A percentile compares a stretch with the other conserved stretches of the same genome.
These are phyloP conservation scores for Talaromyces sp. DNA, from an alignment of 2,329 filamentous ascomycete species.

Conservation along the genomic window DNA sequence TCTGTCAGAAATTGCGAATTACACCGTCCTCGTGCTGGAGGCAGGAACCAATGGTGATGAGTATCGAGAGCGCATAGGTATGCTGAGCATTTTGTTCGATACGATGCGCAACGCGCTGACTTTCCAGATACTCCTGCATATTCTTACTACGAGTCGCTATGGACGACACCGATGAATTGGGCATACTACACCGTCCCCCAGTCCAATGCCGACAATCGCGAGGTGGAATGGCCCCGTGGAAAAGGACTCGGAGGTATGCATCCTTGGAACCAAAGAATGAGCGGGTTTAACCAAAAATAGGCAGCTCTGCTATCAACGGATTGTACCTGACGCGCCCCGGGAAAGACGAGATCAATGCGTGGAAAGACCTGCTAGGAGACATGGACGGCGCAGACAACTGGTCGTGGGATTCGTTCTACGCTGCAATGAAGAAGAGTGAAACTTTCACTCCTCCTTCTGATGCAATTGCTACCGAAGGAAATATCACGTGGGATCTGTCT, in stretches of 20 bases:
- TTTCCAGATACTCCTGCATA: conserved; percentile 32
- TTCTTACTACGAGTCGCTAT: conserved; percentile 34
- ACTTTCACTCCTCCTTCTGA: conserved; percentile 25
- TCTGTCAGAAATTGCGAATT: conserved; percentile 44
- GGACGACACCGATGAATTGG: conserved; percentile 37
- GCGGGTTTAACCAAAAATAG: conserved; percentile 17
- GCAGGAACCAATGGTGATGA: conserved; percentile 32
- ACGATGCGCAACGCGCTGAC: conserved; percentile 10
- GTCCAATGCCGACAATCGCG: conserved; percentile 27
- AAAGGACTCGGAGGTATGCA: conserved; percentile 33
- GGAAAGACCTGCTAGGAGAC: conserved; percentile 31
- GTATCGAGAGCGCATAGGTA: conserved; percentile 33
- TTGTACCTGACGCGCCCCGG: conserved; percentile 35
- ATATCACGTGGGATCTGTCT: conserved; percentile 26
- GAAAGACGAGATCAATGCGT: conserved; percentile 33
- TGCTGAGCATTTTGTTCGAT: background rate
- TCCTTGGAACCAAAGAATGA: too few relatives aligned
- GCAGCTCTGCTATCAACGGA: conserved; percentile 37
- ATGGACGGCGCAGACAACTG: conserved; percentile 37
- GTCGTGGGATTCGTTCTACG: conserved; percentile 34
- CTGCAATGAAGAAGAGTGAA: conserved; percentile 34
- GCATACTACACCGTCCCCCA: conserved; percentile 31
- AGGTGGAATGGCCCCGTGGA: conserved; percentile 34
- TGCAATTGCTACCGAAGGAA: conserved; percentile 22
- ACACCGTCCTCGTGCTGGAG: conserved; percentile 35